Percentiles rank a stretch among this genome's conserved stretches.
Evolutionary conservation across 768 basidiomycete species (phyloP).

Genomic region (Termitomyces bulborhizus): DNA sequence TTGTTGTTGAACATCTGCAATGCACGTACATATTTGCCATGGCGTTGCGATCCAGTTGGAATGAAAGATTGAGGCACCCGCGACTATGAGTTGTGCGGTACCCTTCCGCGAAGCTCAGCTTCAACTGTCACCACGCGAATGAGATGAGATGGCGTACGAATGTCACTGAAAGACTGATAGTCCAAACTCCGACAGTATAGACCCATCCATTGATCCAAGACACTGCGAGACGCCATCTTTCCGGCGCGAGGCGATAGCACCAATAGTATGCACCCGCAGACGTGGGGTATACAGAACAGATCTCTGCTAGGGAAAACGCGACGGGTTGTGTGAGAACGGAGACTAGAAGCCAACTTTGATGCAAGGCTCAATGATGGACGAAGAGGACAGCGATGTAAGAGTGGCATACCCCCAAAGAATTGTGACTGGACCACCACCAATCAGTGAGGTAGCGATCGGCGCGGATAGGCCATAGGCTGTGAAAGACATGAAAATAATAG

Average conservation of each 20-base stretch:
- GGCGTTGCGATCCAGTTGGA: constrained; percentile 51
- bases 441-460: constrained; percentile 49
- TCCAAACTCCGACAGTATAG: constrained; percentile 65
- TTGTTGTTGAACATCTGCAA: neutral
- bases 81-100: constrained; percentile 47
- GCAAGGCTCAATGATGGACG: neutral
- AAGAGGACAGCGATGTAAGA: neutral
- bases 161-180: constrained; percentile 56
- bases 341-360: constrained; percentile 42
- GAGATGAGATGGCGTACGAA: constrained; percentile 34
- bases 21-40: constrained; percentile 52
- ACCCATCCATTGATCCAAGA: constrained; percentile 71
- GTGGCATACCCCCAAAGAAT: constrained; percentile 53
- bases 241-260: constrained; percentile 55
- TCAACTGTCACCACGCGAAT: too few relatives aligned
- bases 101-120: neutral
- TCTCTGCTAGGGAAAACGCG: constrained; percentile 51
- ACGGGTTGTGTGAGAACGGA: constrained; percentile 41
- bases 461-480: constrained; percentile 51
- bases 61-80: constrained; percentile 51
- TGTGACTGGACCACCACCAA: constrained; percentile 48
- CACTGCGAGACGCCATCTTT: constrained; percentile 40
- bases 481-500: neutral
- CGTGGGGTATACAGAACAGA: constrained; percentile 55
- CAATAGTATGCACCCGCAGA: constrained; percentile 63